Percentiles rank a stretch among this genome's conserved stretches.
phyloP scores from a whole-genome alignment of 2,329 filamentous ascomycete species.

The Drechslera avenae region DNA sequence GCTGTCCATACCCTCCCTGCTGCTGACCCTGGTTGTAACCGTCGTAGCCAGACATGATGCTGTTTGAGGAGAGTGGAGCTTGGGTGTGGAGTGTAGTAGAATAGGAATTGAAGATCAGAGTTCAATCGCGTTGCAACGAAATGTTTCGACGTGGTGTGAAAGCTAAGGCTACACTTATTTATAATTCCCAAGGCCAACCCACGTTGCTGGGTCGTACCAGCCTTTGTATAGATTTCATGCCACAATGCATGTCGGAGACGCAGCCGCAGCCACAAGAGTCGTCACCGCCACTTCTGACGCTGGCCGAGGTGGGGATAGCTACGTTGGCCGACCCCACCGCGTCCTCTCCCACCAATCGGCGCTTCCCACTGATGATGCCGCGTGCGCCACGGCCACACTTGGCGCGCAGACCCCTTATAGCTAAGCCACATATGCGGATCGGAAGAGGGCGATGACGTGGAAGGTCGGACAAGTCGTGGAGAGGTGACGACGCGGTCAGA shows the following conservation, averaged over 20 bases:
- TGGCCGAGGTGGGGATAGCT: not conserved
- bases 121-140: not conserved
- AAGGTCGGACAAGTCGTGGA: not conserved
- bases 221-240: not conserved
- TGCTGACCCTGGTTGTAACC: constrained; percentile 10
- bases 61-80: not conserved
- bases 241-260: not conserved
- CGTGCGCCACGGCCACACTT: constrained; percentile 2
- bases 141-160: not conserved
- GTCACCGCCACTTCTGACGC: constrained; percentile 12
- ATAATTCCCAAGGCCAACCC: not conserved
- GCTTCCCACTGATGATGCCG: not conserved
- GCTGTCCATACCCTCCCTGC: constrained; percentile 1
- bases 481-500: not conserved
- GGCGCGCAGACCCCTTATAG: not conserved
- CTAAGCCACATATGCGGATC: constrained; percentile 2
- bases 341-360: constrained; percentile 3
- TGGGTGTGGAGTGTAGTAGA: not conserved
- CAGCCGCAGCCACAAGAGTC: constrained; percentile 6
- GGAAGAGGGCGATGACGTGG: constrained; percentile 8
- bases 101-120: not conserved
- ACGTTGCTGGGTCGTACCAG: not conserved
- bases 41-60: constrained; percentile 20
- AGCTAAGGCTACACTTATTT: not conserved
- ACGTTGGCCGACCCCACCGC: constrained; percentile 7